Evolutionary conservation across 179 eudicot species (phyloP).

Genomic region (Beta lomatogona): DNA sequence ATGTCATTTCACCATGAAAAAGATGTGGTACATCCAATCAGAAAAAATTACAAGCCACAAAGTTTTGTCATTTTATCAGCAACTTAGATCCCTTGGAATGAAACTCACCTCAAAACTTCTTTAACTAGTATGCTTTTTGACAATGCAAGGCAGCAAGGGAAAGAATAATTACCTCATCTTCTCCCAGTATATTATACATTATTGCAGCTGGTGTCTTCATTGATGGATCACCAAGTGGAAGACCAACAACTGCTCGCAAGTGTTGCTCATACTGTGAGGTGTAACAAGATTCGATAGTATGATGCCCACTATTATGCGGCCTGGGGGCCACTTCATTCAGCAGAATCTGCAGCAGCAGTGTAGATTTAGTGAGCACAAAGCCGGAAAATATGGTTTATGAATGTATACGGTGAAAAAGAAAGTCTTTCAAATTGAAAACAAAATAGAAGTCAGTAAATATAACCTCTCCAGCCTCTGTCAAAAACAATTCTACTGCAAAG

Average conservation of each 20-base stretch:
- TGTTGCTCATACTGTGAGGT: constrained; percentile 97
- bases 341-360: constrained; percentile 55
- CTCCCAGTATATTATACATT: constrained; percentile 93
- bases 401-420: neutral
- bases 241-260: constrained; percentile 87
- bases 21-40: neutral
- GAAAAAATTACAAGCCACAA: neutral
- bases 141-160: neutral
- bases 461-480: constrained; percentile 86
- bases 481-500: constrained; percentile 87
- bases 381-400: neutral
- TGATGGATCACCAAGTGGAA: constrained; percentile 92
- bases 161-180: constrained; percentile 68
- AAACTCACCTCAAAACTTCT: neutral
- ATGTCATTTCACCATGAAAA: neutral
- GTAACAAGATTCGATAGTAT: constrained; percentile 88
- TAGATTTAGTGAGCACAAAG: neutral
- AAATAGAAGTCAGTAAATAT: constrained; percentile 1
- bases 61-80: neutral
- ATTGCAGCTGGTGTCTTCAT: constrained; percentile 88
- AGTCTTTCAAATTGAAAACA: neutral
- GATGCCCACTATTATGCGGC: constrained; percentile 98
- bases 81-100: neutral
- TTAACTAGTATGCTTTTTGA: neutral
- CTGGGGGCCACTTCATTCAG: constrained; percentile 98